Evolutionary conservation across 805 yeast genomes (phyloP).

Genomic region (Blastobotrys mokoenaii): DNA sequence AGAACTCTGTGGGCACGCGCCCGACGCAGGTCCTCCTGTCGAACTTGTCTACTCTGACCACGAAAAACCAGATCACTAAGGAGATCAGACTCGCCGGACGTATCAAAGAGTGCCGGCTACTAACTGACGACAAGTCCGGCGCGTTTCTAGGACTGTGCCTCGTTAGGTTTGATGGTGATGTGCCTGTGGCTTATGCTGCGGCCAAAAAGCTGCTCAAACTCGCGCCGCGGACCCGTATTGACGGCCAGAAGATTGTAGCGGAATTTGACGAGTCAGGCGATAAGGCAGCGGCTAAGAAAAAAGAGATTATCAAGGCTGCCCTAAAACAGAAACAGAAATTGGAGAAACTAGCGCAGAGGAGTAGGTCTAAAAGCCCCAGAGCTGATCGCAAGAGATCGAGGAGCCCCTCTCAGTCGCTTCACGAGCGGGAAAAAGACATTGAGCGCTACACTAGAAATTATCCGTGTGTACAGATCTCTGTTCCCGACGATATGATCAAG

Average conservation of each 20-base stretch:
- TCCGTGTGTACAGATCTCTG: too few relatives aligned
- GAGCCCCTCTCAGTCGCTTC: background rate
- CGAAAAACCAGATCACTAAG: slow-evolving; percentile 11
- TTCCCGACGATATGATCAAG: too few relatives aligned
- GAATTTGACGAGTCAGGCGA: slow-evolving; percentile 29
- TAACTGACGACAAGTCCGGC: slow-evolving; percentile 67
- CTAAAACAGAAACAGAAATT: too few relatives aligned
- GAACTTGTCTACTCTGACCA: slow-evolving; percentile 41
- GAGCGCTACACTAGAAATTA: background rate
- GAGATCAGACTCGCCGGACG: slow-evolving; percentile 52
- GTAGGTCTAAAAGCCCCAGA: too few relatives aligned
- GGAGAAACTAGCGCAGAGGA: too few relatives aligned
- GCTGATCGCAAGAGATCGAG: too few relatives aligned
- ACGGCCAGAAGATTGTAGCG: slow-evolving; percentile 40
- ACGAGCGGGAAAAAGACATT: background rate
- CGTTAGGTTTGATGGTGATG: slow-evolving; percentile 44
- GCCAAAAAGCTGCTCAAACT: background rate
- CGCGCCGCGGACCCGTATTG: slow-evolving; percentile 32
- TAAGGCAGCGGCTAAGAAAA: slow-evolving; percentile 10
- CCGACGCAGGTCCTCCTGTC: slow-evolving; percentile 68
- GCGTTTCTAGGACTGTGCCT: slow-evolving; percentile 69
- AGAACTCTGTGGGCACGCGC: slow-evolving; percentile 63
- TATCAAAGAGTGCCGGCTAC: slow-evolving; percentile 47
- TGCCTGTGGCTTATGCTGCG: slow-evolving; percentile 20
- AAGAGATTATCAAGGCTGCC: too few relatives aligned